Conservation (phyloP, 352 stramenopile genomes). For the Phytophthora meadii region DNA sequence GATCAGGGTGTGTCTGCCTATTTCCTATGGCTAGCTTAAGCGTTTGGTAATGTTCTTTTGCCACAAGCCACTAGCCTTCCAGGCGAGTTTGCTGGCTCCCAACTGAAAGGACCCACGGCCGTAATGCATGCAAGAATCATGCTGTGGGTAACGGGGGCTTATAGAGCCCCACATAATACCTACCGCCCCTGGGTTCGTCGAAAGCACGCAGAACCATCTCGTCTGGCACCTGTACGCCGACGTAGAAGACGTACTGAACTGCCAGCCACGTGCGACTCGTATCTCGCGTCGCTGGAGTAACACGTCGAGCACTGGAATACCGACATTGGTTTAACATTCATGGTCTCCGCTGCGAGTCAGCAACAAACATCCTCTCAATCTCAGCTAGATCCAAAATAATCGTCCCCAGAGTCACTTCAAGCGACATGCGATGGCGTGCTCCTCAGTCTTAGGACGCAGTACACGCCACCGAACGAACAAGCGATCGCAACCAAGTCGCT, state of each 20-base stretch:
- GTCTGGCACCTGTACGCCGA: constrained; percentile 6
- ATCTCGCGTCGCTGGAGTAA: not conserved
- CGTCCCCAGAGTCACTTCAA: not conserved
- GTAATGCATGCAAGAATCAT: constrained; percentile 37
- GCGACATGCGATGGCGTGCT: constrained; percentile 5
- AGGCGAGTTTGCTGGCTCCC: constrained; percentile 16
- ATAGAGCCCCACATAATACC: constrained; percentile 20
- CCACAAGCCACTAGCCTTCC: not conserved
- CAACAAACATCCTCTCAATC: not conserved
- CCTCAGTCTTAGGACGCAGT: constrained; percentile 2
- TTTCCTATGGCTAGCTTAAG: not conserved
- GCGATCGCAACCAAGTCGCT: not conserved
- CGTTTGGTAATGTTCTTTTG: constrained; percentile 6
- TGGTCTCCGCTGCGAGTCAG: not conserved
- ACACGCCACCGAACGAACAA: constrained; percentile 9
- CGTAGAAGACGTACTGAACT: constrained; percentile 22
- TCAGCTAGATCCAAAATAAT: not conserved
- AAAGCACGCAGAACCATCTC: constrained; percentile 36
- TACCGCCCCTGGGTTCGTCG: constrained; percentile 19
- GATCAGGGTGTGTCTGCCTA: not conserved
- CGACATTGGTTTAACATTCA: not conserved
- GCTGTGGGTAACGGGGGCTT: constrained; percentile 29
- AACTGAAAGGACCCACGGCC: constrained; percentile 33
- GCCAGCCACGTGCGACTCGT: constrained; percentile 1
- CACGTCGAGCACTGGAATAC: constrained; percentile 8